Conservation (phyloP, 1,284 basidiomycete genomes). For the Puccinia hordei region DNA sequence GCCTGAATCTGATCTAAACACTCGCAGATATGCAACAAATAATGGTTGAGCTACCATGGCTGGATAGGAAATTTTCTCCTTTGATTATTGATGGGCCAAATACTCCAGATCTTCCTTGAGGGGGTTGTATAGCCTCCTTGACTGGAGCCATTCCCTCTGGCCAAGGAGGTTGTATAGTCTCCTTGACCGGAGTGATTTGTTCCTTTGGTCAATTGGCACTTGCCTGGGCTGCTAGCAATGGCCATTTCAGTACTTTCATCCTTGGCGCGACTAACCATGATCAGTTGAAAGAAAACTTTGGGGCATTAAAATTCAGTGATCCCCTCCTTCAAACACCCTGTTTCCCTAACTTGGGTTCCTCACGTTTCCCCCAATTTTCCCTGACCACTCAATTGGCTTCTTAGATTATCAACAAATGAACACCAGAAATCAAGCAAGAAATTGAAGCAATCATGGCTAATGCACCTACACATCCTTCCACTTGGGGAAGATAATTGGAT, state of each 20-base stretch:
- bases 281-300: constrained; percentile 71
- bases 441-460: constrained; percentile 70
- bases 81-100: too few relatives aligned
- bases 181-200: too few relatives aligned
- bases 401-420: constrained; percentile 67
- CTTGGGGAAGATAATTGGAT: constrained; percentile 39
- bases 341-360: neutral
- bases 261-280: constrained; percentile 66
- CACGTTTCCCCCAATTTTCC: too few relatives aligned
- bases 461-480: constrained; percentile 59
- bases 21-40: too few relatives aligned
- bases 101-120: too few relatives aligned
- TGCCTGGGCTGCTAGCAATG: constrained; percentile 73
- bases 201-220: constrained; percentile 70
- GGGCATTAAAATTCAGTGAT: constrained; percentile 68
- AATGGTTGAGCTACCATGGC: too few relatives aligned
- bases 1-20: too few relatives aligned
- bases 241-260: constrained; percentile 71
- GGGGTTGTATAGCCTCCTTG: too few relatives aligned
- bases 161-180: too few relatives aligned
- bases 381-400: neutral
- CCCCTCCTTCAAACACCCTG: too few relatives aligned
- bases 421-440: constrained; percentile 67
- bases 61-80: too few relatives aligned
- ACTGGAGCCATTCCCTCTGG: too few relatives aligned